These are phyloP conservation scores for Colletotrichum simmondsii DNA, from an alignment of 2,329 filamentous ascomycete genomes.

Conservation along the genomic window DNA sequence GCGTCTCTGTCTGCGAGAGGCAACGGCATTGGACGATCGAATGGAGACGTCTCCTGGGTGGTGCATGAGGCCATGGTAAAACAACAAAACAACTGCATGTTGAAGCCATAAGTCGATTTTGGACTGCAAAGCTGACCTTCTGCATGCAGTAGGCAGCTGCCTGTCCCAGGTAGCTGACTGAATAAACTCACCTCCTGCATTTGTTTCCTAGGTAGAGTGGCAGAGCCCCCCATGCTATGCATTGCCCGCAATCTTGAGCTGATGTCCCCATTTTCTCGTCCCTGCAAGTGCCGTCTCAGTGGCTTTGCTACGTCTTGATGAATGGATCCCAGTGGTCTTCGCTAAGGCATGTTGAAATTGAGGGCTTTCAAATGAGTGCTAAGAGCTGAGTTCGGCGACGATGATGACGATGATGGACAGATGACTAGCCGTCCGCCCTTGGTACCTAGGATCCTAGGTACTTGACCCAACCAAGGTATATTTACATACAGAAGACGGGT, in stretches of 20 bases:
- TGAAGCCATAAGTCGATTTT: not conserved
- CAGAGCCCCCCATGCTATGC: not conserved
- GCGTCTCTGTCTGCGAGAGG: not conserved
- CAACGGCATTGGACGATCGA: slow-evolving; percentile 13
- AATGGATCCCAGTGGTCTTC: slow-evolving; percentile 8
- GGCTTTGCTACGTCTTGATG: slow-evolving; percentile 11
- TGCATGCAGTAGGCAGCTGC: slow-evolving; percentile 8
- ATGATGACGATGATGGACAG: slow-evolving; percentile 3
- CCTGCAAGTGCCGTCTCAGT: slow-evolving; percentile 14
- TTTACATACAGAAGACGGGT: not conserved
- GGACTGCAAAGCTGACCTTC: not conserved
- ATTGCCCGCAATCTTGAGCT: not conserved
- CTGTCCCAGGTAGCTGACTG: not conserved
- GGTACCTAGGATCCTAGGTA: not conserved
- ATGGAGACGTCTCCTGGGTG: slow-evolving; percentile 13
- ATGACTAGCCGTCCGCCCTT: not conserved
- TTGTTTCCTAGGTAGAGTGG: not conserved
- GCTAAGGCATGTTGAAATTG: slow-evolving; percentile 26
- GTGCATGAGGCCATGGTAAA: slow-evolving; percentile 27
- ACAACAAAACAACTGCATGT: slow-evolving; percentile 23
- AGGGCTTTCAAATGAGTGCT: slow-evolving; percentile 13
- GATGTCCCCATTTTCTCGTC: slow-evolving; percentile 5
- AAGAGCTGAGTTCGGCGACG: slow-evolving; percentile 16
- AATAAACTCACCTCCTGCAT: slow-evolving; percentile 1
- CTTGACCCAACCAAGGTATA: not conserved